Conservation (phyloP, 768 basidiomycete species). For the Sporobolomyces pararoseus region DNA sequence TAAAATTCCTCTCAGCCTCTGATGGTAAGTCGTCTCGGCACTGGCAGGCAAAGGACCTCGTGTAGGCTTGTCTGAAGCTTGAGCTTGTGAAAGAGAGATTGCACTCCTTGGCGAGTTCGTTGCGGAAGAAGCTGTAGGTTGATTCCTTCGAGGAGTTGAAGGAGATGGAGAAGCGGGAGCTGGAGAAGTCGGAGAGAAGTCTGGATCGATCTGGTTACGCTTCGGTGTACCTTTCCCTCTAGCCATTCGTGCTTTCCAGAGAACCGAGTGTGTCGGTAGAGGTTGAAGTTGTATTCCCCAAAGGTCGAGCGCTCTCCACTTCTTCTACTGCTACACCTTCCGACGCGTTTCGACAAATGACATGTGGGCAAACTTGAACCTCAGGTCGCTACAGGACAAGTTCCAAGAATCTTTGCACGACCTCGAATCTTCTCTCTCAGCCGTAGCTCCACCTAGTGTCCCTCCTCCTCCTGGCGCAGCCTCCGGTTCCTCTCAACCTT, state of each 20-base stretch:
- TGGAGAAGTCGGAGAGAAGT: constrained; percentile 22
- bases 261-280: no score
- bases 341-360: no score
- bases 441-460: constrained; percentile 7
- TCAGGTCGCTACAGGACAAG: constrained; percentile 26
- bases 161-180: constrained; percentile 17
- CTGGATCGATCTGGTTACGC: constrained; percentile 26
- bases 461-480: neutral
- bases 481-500: neutral
- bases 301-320: no score
- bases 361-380: constrained; percentile 32
- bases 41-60: constrained; percentile 18
- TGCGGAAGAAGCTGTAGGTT: neutral
- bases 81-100: constrained; percentile 10
- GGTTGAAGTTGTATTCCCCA: neutral
- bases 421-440: constrained; percentile 29
- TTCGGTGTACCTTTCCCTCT: constrained; percentile 19
- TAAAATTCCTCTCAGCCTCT: constrained; percentile 26
- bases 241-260: neutral
- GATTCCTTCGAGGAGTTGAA: constrained; percentile 13
- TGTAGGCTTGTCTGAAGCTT: constrained; percentile 1
- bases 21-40: constrained; percentile 36
- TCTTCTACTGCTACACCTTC: neutral
- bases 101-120: constrained; percentile 21
- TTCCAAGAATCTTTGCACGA: constrained; percentile 25